Evolutionary conservation across 768 basidiomycete genomes (phyloP).

Genomic region (Hemileccinum rubropunctum): DNA sequence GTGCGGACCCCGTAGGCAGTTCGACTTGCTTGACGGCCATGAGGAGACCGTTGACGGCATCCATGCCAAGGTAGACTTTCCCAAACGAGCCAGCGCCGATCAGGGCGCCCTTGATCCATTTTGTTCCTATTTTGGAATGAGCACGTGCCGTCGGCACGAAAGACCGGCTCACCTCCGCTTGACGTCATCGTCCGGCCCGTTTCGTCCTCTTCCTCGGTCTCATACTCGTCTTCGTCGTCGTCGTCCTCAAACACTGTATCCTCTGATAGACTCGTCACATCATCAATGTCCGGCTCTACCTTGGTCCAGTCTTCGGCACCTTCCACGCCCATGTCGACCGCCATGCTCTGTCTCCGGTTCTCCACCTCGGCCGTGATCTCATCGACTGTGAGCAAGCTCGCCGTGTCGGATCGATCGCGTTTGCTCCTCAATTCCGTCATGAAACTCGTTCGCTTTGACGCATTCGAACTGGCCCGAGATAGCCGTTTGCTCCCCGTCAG

Average conservation of each 20-base stretch:
- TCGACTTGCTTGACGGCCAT: constrained; percentile 99
- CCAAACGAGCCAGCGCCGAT: constrained; percentile 96
- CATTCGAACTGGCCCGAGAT: constrained; percentile 46
- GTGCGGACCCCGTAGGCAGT: constrained; percentile 75
- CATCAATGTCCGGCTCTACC: constrained; percentile 54
- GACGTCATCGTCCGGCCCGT: constrained; percentile 53
- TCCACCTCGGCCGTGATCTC: constrained; percentile 97
- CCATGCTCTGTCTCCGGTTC: constrained; percentile 52
- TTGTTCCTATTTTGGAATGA: constrained; percentile 54
- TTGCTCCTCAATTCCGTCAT: constrained; percentile 80
- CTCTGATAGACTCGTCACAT: constrained; percentile 45
- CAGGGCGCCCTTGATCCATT: constrained; percentile 96
- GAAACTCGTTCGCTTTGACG: constrained; percentile 68
- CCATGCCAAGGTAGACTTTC: constrained; percentile 95
- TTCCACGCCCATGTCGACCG: constrained; percentile 43
- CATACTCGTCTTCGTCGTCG: constrained; percentile 49
- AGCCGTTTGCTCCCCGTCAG: constrained; percentile 38
- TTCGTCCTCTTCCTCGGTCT: constrained; percentile 47
- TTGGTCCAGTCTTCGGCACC: constrained; percentile 71
- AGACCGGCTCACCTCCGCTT: constrained; percentile 43
- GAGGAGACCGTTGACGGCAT: constrained; percentile 81
- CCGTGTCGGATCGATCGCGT: constrained; percentile 84
- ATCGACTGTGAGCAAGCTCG: constrained; percentile 91
- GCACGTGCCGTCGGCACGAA: background rate
- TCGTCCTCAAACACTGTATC: constrained; percentile 47